Evolutionary conservation across 345 rosid genomes (phyloP).

Genomic region (Noccaea caerulescens): DNA sequence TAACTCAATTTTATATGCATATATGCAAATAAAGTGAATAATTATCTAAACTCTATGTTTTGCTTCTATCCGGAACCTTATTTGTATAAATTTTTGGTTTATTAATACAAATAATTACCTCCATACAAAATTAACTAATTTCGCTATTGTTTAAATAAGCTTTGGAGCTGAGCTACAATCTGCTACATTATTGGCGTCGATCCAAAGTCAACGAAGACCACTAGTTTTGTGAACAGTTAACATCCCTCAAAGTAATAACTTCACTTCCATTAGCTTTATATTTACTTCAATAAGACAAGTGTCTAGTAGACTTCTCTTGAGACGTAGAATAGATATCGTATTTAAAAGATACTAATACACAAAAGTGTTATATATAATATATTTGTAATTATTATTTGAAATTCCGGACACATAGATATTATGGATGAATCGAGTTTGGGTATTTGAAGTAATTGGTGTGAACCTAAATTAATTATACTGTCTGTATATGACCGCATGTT

Average conservation of each 20-base stretch:
- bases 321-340: no score
- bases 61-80: constrained; percentile 8
- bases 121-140: background rate
- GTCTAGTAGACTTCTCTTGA: background rate
- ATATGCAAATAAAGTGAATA: constrained; percentile 10
- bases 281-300: background rate
- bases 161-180: constrained; percentile 22
- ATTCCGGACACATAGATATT: background rate
- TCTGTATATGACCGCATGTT: constrained; percentile 11
- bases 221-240: constrained; percentile 26
- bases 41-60: constrained; percentile 6
- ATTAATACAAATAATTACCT: background rate
- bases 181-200: constrained; percentile 27
- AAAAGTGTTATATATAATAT: background rate
- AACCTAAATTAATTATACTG: background rate
- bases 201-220: constrained; percentile 41
- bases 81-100: background rate
- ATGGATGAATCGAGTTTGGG: constrained; percentile 1
- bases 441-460: background rate
- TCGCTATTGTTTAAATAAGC: background rate
- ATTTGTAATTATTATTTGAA: background rate
- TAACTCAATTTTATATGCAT: constrained; percentile 1
- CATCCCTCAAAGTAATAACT: constrained; percentile 3
- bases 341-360: background rate
- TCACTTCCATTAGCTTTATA: constrained; percentile 14